Evolutionary conservation across 306 rosid genomes (phyloP).

Genomic region (Begonia masoniana): DNA sequence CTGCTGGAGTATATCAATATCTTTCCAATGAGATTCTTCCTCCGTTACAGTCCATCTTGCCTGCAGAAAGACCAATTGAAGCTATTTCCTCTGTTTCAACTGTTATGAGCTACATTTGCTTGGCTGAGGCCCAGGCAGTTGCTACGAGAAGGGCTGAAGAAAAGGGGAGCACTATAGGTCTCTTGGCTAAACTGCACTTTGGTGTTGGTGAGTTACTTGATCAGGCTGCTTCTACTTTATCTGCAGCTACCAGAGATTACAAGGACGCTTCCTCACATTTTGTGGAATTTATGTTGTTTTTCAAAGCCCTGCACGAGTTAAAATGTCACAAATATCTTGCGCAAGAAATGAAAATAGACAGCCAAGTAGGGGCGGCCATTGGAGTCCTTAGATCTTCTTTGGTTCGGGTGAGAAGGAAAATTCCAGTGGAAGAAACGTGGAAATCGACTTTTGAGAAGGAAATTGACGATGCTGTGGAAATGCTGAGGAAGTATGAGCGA

Average conservation of each 20-base stretch:
- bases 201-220: constrained; percentile 58
- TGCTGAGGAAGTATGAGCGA: constrained; percentile 38
- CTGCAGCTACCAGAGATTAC: constrained; percentile 18
- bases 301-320: constrained; percentile 46
- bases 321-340: constrained; percentile 40
- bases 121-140: constrained; percentile 86
- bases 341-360: constrained; percentile 31
- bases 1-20: constrained; percentile 67
- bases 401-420: constrained; percentile 24
- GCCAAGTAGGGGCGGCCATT: constrained; percentile 43
- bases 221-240: constrained; percentile 31
- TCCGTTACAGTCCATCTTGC: constrained; percentile 15
- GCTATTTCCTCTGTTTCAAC: constrained; percentile 32
- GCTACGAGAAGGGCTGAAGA: constrained; percentile 63
- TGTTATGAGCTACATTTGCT: constrained; percentile 53
- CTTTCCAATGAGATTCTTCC: constrained; percentile 51
- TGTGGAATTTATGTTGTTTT: constrained; percentile 42
- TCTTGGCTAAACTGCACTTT: constrained; percentile 60
- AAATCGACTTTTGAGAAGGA: constrained; percentile 30
- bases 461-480: constrained; percentile 31
- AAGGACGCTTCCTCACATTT: constrained; percentile 35
- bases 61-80: constrained; percentile 56
- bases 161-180: constrained; percentile 45
- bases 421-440: constrained; percentile 38
- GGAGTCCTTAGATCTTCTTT: constrained; percentile 44